Evolutionary conservation across 169 alveolate genomes (phyloP).

Genomic region (Cryptosporidium xiaoi): DNA sequence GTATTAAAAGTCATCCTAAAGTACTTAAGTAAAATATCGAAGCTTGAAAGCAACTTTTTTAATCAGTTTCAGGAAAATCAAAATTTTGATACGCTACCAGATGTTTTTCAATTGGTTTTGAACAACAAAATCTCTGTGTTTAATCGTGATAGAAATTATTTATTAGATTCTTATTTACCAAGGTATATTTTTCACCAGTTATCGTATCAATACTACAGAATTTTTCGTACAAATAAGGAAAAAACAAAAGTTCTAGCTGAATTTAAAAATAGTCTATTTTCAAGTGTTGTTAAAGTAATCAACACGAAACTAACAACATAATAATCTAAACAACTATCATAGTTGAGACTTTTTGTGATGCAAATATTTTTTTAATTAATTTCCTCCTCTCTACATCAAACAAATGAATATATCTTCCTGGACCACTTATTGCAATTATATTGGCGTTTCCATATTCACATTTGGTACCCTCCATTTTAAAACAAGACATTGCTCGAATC

Average conservation of each 20-base stretch:
- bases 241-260: background rate
- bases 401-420: conserved; percentile 46
- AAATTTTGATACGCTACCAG: too few relatives aligned
- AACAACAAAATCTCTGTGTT: background rate
- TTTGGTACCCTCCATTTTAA: background rate
- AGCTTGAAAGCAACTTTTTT: background rate
- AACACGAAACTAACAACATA: background rate
- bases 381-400: conserved; percentile 47
- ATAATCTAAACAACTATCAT: background rate
- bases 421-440: conserved; percentile 37
- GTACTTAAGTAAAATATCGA: conserved; percentile 8
- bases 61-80: too few relatives aligned
- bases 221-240: background rate
- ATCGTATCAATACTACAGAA: background rate
- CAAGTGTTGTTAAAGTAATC: background rate
- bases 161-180: conserved; percentile 2
- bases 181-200: background rate
- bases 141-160: background rate
- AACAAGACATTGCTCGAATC: background rate
- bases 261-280: background rate
- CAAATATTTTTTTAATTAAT: conserved; percentile 31
- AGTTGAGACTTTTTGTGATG: conserved; percentile 23
- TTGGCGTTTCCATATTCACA: background rate
- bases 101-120: background rate
- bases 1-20: background rate